phyloP scores from a whole-genome alignment of 2,329 filamentous ascomycete species.

The Aureobasidium sp. region DNA sequence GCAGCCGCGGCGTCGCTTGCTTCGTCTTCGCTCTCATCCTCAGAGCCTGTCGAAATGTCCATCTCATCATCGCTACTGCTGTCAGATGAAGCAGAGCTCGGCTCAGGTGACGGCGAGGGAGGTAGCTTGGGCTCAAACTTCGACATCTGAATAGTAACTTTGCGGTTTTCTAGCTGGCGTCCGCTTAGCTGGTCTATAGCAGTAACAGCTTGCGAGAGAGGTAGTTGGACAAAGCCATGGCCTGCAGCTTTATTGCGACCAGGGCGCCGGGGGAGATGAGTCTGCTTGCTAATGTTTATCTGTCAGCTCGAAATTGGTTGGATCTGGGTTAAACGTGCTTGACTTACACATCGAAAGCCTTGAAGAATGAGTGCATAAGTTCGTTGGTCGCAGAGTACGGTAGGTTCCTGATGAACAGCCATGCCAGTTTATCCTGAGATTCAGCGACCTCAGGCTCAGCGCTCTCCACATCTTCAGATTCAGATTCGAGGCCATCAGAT shows the following conservation, averaged over 20 bases:
- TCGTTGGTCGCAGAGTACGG: not conserved
- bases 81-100: not conserved
- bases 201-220: slow-evolving; percentile 5
- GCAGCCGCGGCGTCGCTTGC: slow-evolving; percentile 18
- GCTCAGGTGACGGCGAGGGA: not conserved
- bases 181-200: slow-evolving; percentile 4
- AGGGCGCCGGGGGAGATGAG: not conserved
- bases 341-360: slow-evolving; percentile 5
- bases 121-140: not conserved
- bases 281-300: not conserved
- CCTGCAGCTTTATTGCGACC: not conserved
- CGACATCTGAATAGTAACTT: not conserved
- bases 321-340: not conserved
- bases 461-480: not conserved
- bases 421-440: not conserved
- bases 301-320: not conserved
- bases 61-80: slow-evolving; percentile 8
- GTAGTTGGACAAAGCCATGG: not conserved
- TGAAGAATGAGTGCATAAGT: not conserved
- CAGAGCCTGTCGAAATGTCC: slow-evolving; percentile 12
- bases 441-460: not conserved
- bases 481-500: not conserved
- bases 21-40: slow-evolving; percentile 14
- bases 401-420: not conserved
- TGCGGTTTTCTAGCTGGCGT: not conserved